phyloP scores from a whole-genome alignment of 495 filamentous ascomycete genomes.

The Aspergillus sparsus region DNA sequence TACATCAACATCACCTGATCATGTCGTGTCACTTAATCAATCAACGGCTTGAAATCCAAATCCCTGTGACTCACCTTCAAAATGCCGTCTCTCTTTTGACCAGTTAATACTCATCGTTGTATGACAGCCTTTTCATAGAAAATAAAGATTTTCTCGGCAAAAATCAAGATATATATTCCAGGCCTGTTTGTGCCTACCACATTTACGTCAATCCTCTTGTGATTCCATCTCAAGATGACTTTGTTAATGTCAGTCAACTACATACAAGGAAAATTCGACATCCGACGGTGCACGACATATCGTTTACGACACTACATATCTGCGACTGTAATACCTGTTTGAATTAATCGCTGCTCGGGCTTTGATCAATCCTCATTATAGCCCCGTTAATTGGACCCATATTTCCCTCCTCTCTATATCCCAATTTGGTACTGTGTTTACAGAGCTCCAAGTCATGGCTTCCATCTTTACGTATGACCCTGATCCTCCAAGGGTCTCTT shows the following conservation, averaged over 20 bases:
- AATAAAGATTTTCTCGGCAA: not conserved
- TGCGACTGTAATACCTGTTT: slow-evolving; percentile 6
- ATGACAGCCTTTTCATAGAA: not conserved
- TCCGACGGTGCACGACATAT: slow-evolving; percentile 9
- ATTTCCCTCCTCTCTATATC: not conserved
- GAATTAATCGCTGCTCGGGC: not conserved
- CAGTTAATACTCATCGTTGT: slow-evolving; percentile 7
- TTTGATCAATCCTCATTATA: too few relatives aligned
- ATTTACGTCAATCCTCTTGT: not conserved
- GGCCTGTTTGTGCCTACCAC: not conserved
- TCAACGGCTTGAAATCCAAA: not conserved
- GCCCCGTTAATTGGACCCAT: not conserved
- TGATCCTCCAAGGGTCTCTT: slow-evolving; percentile 81
- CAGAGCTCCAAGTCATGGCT: slow-evolving; percentile 59
- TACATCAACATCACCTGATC: slow-evolving; percentile 21
- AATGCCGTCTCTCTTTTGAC: slow-evolving; percentile 18
- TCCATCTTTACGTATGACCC: slow-evolving; percentile 95
- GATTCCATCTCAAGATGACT: slow-evolving; percentile 26
- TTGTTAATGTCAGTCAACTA: slow-evolving; percentile 16
- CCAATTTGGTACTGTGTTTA: not conserved
- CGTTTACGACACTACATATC: slow-evolving; percentile 13
- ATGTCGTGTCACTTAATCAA: slow-evolving; percentile 11
- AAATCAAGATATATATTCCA: not conserved
- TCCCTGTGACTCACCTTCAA: slow-evolving; percentile 23
- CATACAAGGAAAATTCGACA: slow-evolving; percentile 14